Evolutionary conservation across 345 rosid species (phyloP).

Genomic region (Abelmoschus esculentus): DNA sequence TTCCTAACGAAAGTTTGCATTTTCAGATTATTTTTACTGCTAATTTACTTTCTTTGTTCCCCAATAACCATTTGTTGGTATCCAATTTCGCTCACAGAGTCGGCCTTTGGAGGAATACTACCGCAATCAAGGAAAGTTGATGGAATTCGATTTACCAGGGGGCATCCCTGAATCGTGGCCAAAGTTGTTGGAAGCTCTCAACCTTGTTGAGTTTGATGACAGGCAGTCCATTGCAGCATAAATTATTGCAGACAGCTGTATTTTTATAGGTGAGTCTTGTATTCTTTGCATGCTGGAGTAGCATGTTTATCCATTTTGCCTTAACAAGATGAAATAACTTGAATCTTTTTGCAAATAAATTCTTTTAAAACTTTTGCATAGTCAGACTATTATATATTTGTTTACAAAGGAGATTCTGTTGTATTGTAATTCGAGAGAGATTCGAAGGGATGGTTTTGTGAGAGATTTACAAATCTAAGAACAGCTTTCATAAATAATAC

Average conservation of each 20-base stretch:
- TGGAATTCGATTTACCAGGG: slow-evolving; percentile 80
- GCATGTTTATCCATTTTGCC: slow-evolving; percentile 49
- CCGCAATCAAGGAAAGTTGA: slow-evolving; percentile 54
- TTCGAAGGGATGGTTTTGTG: slow-evolving; percentile 10
- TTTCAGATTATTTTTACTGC: background rate
- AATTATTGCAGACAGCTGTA: slow-evolving; percentile 19
- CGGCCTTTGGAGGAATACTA: slow-evolving; percentile 84
- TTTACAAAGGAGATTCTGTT: background rate
- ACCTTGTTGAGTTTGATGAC: background rate
- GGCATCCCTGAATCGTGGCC: background rate
- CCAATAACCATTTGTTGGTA: background rate
- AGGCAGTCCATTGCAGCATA: slow-evolving; percentile 58
- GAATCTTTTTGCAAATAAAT: slow-evolving; percentile 1
- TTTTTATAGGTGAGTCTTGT: slow-evolving; percentile 18
- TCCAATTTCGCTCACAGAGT: slow-evolving; percentile 48
- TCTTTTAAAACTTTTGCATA: background rate
- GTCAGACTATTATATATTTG: slow-evolving; percentile 10
- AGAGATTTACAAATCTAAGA: background rate
- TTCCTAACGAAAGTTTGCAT: background rate
- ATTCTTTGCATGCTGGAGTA: slow-evolving; percentile 52
- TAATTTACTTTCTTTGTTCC: background rate
- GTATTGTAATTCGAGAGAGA: slow-evolving; percentile 24
- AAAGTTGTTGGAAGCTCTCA: background rate
- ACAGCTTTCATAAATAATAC: background rate
- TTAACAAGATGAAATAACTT: slow-evolving; percentile 9